Evolutionary conservation across 805 yeast species (phyloP), one percentile per base, ranked within the genome.

Genomic region (Wickerhamomyces canadensis): DNA sequence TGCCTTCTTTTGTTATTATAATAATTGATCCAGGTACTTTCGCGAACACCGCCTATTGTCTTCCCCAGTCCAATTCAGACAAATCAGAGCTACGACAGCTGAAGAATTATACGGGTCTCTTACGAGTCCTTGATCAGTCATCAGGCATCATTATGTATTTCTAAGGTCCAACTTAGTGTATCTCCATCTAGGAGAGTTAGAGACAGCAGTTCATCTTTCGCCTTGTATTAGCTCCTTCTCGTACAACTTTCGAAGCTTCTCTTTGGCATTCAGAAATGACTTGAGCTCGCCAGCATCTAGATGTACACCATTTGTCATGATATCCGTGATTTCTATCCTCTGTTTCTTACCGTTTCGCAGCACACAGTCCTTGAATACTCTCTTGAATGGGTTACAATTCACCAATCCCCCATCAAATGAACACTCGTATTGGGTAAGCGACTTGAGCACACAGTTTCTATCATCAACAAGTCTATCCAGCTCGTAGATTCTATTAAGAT

Each of bases 381-480:
- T 47, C 38, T 62, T 71, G 54, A 73, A 73, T 2, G 79, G 78
- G 3, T 61, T 47, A 49, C 79, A 74, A 8, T 61, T 54, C 27
- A 68, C 60, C 17, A 61, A 52, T n/a, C 58, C 57, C 2, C 68
- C 70, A 36, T 64, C 63, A 42, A 62, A 67, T 6, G 71, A 60
- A 47, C 79, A 74, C 41, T 71, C 72, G 48, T 60, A 60, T 48
- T 74, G 79, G 0, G 65, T 58, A 16, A 73, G 45, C 12, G 70
- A 57, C 43, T 61, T 62, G 7, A 71, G 50, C n/a, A 40, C 27
- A 42, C 71, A 64, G 15, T 45, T 37, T 11, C 29, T 39, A 16
- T 37, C 35, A 19, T 46, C 43, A 2, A 37, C n/a, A n/a, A 24
- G 31, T 18, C 27, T 25, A 3, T 42, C 36, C 5, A 46, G 51